Evolutionary conservation across 2,329 filamentous ascomycete species (phyloP).

Genomic region (Alternaria novae-zelandiae): DNA sequence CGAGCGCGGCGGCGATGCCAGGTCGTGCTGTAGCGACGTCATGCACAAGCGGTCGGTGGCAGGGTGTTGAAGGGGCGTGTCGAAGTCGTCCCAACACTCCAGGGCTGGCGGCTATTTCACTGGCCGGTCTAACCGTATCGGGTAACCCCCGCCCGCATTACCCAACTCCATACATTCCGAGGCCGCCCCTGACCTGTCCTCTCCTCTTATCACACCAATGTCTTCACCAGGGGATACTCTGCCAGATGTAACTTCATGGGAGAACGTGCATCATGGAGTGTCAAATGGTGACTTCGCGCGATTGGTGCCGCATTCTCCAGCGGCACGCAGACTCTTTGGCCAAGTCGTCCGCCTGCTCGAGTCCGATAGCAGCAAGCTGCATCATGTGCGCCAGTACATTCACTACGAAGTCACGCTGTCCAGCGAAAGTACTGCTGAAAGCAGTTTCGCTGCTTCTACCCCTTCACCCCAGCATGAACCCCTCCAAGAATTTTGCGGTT

Average conservation of each 20-base stretch:
- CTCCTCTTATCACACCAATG: not conserved
- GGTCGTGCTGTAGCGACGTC: not conserved
- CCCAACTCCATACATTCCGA: not conserved
- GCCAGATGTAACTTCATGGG: not conserved
- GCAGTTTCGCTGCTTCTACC: not conserved
- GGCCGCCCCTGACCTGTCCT: not conserved
- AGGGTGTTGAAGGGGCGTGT: not conserved
- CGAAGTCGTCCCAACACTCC: not conserved
- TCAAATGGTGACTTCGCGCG: not conserved
- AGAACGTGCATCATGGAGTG: not conserved
- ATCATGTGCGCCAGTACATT: slow-evolving; percentile 5
- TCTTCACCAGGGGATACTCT: not conserved
- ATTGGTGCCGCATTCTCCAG: not conserved
- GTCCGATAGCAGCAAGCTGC: not conserved
- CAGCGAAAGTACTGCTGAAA: not conserved
- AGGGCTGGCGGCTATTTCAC: not conserved
- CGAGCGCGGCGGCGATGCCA: not conserved
- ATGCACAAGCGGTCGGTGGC: not conserved
- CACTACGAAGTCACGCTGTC: not conserved
- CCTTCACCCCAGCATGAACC: not conserved
- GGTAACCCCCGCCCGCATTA: not conserved
- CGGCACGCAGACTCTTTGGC: not conserved
- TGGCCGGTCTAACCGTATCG: not conserved
- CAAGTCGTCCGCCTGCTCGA: not conserved
- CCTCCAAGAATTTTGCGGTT: slow-evolving; percentile 2